Conservation (phyloP, 306 rosid genomes). For the Ziziphus jujuba region DNA sequence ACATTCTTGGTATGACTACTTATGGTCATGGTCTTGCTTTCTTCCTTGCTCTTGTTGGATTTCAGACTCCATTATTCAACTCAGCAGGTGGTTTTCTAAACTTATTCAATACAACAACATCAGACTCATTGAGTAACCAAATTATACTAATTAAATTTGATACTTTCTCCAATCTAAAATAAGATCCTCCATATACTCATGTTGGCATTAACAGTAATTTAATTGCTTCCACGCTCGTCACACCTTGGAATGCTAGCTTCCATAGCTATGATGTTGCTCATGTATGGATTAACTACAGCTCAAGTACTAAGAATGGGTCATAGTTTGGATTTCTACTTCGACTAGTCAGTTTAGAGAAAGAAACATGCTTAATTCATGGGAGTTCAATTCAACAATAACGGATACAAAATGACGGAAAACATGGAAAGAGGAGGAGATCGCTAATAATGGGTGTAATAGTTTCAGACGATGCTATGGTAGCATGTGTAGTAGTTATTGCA, state of each 20-base stretch:
- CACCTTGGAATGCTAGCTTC: slow-evolving; percentile 11
- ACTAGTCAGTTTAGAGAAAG: slow-evolving; percentile 3
- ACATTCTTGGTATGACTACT: neutral
- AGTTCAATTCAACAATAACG: slow-evolving; percentile 19
- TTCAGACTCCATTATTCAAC: neutral
- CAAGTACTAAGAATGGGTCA: slow-evolving; percentile 25
- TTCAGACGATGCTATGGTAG: neutral
- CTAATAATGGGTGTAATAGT: neutral
- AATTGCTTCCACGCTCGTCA: neutral
- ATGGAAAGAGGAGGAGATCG: neutral
- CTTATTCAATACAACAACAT: slow-evolving; percentile 14
- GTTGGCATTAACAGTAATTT: slow-evolving; percentile 15
- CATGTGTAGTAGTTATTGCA: neutral
- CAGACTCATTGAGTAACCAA: neutral
- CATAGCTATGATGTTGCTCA: neutral
- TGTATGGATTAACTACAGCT: slow-evolving; percentile 23
- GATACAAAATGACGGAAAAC: neutral
- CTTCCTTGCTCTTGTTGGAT: slow-evolving; percentile 16
- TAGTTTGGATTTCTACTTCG: slow-evolving; percentile 23
- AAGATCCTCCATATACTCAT: slow-evolving; percentile 2
- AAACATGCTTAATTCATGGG: slow-evolving; percentile 13
- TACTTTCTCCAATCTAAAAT: neutral
- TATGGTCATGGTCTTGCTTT: slow-evolving; percentile 27
- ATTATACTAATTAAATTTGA: slow-evolving; percentile 30
- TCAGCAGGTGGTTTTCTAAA: slow-evolving; percentile 21